Base-by-base conservation (phyloP, 73 alveolate species). In the Paramecium sexaurelia region DNA sequence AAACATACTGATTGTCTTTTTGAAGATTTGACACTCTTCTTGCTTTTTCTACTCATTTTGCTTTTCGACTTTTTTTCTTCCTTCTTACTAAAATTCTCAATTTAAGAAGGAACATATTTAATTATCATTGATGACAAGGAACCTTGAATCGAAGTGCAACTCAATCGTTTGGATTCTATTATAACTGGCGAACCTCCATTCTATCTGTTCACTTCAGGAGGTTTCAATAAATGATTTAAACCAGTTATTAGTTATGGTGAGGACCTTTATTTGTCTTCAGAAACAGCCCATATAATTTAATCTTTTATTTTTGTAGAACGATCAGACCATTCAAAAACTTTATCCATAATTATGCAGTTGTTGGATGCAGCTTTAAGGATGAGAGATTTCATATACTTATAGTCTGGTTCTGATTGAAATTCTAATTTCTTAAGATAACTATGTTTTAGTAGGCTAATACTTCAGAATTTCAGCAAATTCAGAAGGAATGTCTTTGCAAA, bases 321-420 rank as follows among this genome's bases (percentile, higher is more conserved):
- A 17, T 69, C 85, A 27, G 85, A 20, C 85, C 85, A 69, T 69
- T 8, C 85, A 13, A 27, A 69, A 13, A 32, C 26, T 15, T 32
- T 69, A 69, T 69, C 85, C 56, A 8, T 17, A 20, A 69, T 15
- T 13, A 69, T 69, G 3, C 27, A 24, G 33, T 8, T 69, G 15
- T 27, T 35, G 11, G 4, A 11, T 20, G 5, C 85, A 5, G 56
- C 55, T 22, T 47, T 69, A 17, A 22, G n/a, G 4, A 69, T 17
- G 5, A 69, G 55, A 20, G 26, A 69, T 69, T 27, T 9, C 33
- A 69, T 69, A 13, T 32, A 32, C 27, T 69, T 69, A 55, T 85
- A 85, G 33, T 85, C 92, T 1, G 92, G 92, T 17, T 85, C 83
- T 17, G 43, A 22, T 29, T 55, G 33, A 22, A 71, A 69, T 22